phyloP scores from a whole-genome alignment of 139 green algal species.

The Chlamydomonas sp. region DNA sequence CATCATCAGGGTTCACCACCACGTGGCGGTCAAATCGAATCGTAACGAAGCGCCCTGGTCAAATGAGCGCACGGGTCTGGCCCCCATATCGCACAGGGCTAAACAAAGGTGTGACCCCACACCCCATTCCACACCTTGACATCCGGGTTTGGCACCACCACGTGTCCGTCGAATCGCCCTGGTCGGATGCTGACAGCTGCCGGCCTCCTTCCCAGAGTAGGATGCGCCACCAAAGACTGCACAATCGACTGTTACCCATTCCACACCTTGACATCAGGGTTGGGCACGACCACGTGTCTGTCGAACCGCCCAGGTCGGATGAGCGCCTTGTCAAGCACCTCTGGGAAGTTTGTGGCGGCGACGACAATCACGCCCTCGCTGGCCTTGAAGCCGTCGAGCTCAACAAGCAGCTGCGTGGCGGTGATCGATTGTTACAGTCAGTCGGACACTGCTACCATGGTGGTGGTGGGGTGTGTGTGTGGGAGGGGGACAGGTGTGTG shows the following conservation, averaged over 20 bases:
- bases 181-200: no score
- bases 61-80: no score
- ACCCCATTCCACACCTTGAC: no score
- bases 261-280: slow-evolving; percentile 62
- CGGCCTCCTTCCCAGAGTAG: no score
- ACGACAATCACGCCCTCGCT: slow-evolving; percentile 91
- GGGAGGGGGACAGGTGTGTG: no score
- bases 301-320: slow-evolving; percentile 29
- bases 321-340: slow-evolving; percentile 81
- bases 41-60: no score
- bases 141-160: slow-evolving; percentile 84
- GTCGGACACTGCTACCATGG: slow-evolving; percentile 38
- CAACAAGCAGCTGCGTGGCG: slow-evolving; percentile 91
- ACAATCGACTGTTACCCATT: no score
- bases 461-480: no score
- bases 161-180: slow-evolving; percentile 52
- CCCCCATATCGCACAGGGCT: no score
- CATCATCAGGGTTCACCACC: slow-evolving; percentile 74
- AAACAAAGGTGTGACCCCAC: no score
- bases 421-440: slow-evolving; percentile 96
- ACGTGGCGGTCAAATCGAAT: no score
- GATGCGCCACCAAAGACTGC: no score
- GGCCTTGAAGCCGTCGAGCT: slow-evolving; percentile 97
- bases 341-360: slow-evolving; percentile 92
- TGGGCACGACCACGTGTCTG: slow-evolving; percentile 80